phyloP scores from a whole-genome alignment of 192 early-diverging fungal genomes.

The Mortierella antarctica region DNA sequence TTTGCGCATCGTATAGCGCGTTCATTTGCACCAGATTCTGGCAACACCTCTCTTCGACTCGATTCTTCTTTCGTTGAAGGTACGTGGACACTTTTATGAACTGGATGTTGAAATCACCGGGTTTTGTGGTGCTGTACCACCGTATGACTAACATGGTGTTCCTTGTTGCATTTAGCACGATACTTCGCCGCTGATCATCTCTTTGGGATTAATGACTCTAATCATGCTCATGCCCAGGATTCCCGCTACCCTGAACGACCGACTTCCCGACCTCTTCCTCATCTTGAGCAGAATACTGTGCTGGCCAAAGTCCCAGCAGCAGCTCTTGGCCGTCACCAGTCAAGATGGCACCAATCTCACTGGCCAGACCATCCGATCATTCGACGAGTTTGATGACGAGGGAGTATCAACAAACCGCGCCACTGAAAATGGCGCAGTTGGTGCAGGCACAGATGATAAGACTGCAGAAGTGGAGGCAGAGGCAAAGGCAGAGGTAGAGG shows the following conservation, averaged over 20 bases:
- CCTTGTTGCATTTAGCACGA: constrained; percentile 49
- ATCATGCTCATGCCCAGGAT: constrained; percentile 67
- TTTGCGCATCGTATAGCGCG: constrained; percentile 36
- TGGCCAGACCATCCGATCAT: constrained; percentile 38
- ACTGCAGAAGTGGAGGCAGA: background rate
- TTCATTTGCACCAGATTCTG: constrained; percentile 64
- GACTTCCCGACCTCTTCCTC: constrained; percentile 59
- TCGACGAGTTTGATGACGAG: constrained; percentile 43
- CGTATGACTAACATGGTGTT: background rate
- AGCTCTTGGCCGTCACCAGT: constrained; percentile 38
- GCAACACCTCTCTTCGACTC: constrained; percentile 63
- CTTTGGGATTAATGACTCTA: constrained; percentile 61
- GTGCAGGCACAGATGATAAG: background rate
- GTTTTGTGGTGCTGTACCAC: background rate
- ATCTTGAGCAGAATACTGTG: constrained; percentile 64
- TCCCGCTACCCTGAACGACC: constrained; percentile 54
- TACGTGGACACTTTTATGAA: constrained; percentile 18
- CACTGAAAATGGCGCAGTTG: background rate
- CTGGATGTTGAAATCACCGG: no score
- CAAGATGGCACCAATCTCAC: constrained; percentile 29
- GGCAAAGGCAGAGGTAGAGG: background rate
- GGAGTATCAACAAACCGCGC: background rate
- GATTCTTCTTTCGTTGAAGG: constrained; percentile 62
- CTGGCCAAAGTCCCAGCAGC: constrained; percentile 61
- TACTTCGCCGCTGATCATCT: constrained; percentile 62